Evolutionary conservation across 108 stramenopile genomes (phyloP).

Genomic region (Nannochloropsis oceanica): DNA sequence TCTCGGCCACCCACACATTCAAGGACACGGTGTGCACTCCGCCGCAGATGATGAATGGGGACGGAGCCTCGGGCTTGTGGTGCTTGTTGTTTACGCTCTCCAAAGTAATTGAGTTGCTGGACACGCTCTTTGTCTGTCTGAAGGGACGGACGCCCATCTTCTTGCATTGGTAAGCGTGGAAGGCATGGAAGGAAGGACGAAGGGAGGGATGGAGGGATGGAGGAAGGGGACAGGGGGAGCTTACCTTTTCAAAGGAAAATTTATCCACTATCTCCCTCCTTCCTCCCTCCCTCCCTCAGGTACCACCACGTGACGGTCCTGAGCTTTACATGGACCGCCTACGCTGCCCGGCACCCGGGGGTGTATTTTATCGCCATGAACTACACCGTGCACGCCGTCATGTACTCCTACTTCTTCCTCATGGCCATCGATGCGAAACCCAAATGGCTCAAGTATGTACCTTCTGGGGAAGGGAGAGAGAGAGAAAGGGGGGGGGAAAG

Average conservation of each 20-base stretch:
- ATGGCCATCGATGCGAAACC: not conserved
- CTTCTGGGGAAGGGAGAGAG: not conserved
- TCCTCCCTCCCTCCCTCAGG: conserved; percentile 29
- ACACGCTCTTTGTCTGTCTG: conserved; percentile 90
- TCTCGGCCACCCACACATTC: conserved; percentile 26
- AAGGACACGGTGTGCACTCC: conserved; percentile 19
- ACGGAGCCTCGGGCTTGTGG: conserved; percentile 70
- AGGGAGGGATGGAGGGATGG: too few relatives aligned
- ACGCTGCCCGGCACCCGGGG: conserved; percentile 1
- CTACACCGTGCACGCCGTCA: conserved; percentile 36
- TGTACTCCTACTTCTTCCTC: conserved; percentile 16
- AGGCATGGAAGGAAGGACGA: too few relatives aligned
- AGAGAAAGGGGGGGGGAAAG: not conserved
- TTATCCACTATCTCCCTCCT: conserved; percentile 85
- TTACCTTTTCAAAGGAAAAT: not conserved
- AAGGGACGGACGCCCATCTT: conserved; percentile 83
- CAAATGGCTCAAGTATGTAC: not conserved
- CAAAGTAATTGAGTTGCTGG: conserved; percentile 78
- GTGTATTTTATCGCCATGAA: conserved; percentile 38
- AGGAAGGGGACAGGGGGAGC: not conserved
- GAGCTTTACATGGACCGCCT: conserved; percentile 23
- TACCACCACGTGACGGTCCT: conserved; percentile 33
- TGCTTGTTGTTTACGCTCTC: conserved; percentile 73
- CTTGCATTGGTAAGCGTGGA: conserved; percentile 95
- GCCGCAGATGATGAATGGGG: conserved; percentile 51